These are phyloP conservation scores for Paraconiothyrium sp. DNA, from an alignment of 2,329 filamentous ascomycete species.

Conservation along the genomic window DNA sequence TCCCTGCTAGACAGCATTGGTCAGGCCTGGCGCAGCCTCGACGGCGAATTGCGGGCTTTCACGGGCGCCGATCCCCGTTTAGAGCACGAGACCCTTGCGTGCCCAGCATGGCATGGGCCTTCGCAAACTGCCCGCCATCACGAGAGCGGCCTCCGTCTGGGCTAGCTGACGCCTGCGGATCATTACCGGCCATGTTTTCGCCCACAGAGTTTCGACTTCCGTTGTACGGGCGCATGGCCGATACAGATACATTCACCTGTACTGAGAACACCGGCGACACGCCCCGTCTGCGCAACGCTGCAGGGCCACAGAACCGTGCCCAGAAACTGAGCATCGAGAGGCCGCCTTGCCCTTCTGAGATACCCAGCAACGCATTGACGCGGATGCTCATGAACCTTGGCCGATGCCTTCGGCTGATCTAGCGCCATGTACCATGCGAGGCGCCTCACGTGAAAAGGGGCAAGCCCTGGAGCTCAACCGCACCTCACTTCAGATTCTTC, in stretches of 20 bases:
- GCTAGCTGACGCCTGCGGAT: slow-evolving; percentile 4
- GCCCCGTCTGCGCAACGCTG: slow-evolving; percentile 22
- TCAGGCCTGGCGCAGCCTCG: slow-evolving; percentile 1
- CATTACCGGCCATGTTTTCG: slow-evolving; percentile 20
- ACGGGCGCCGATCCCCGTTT: slow-evolving; percentile 40
- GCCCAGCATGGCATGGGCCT: slow-evolving; percentile 7
- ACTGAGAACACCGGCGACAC: not conserved
- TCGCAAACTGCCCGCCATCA: slow-evolving; percentile 28
- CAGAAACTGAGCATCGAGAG: slow-evolving; percentile 33
- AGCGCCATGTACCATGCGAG: slow-evolving; percentile 22
- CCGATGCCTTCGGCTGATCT: slow-evolving; percentile 46
- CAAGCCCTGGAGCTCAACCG: slow-evolving; percentile 8
- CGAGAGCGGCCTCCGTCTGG: slow-evolving; percentile 12
- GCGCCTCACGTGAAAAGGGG: slow-evolving; percentile 44
- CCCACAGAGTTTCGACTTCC: not conserved
- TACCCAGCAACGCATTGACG: slow-evolving; percentile 20
- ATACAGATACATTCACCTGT: not conserved
- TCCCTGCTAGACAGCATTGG: slow-evolving; percentile 31
- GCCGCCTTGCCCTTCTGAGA: slow-evolving; percentile 32
- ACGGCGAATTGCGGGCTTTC: slow-evolving; percentile 31
- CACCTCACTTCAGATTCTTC: slow-evolving; percentile 8
- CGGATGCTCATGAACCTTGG: slow-evolving; percentile 28
- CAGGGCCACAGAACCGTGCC: slow-evolving; percentile 31
- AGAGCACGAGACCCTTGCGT: slow-evolving; percentile 36
- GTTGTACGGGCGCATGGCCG: not conserved